Evolutionary conservation across 2,329 filamentous ascomycete genomes (phyloP), one percentile per base, ranked within the genome.

Genomic region (Aspergillus vadensis): DNA sequence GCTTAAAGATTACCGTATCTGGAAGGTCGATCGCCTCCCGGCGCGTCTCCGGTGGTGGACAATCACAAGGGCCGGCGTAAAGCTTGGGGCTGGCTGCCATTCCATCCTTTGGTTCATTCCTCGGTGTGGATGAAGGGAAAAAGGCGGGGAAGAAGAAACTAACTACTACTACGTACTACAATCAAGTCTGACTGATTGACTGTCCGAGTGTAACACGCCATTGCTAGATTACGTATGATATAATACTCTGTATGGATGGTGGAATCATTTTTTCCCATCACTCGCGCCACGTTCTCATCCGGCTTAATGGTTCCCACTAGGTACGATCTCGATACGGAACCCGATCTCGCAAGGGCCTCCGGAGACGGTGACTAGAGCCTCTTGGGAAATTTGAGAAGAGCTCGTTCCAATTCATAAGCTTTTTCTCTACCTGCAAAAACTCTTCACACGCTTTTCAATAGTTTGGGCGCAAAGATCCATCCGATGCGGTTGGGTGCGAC

Each of bases 321-420:
- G 50, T 32, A 27, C 27, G 52, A 55, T 47, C 53, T 55, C 43
- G 53, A 47, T 55, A 55, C 53, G 43, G 53, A 32, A 47, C 53
- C 39, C 41, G 53, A 44, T 55, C 53, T 55, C 53, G 53, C 39
- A 38, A 47, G 53, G 53, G 53, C 41, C 36, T 21, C 25, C 39
- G 53, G 53, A 47, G 32, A 23, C 32, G 25, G 53, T 55, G 52
- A 39, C 53, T 55, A 44, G 36, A 44, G 15, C 38, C 43, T 50
- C 47, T 17, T 49, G 47, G 41, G 39, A 36, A 36, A 43, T 17
- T 43, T 43, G 0, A 8, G 15, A 49, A 49, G 47, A 30, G 25
- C 47, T 50, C 47, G 5, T 32, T 50, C 21, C 44, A 49, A 27
- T 50, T 17, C 15, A 50, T 15, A 50, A 50, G 23, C 23, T 50